Base-by-base conservation (phyloP, 2,329 filamentous ascomycete species). In the Fusarium lyarnte region DNA sequence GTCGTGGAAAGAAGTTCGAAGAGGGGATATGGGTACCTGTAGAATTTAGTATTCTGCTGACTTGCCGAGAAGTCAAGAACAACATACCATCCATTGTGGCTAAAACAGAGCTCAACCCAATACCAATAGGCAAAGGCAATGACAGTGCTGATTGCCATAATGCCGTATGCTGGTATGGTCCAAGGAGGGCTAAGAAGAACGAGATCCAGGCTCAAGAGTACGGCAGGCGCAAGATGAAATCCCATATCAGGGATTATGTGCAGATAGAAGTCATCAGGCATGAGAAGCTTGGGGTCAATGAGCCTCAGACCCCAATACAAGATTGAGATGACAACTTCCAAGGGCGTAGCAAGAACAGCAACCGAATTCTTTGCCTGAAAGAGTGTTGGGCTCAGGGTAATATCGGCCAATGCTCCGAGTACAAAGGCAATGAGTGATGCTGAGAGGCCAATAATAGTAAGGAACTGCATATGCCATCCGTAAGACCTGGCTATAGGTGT, bases 1-100 rank as follows among this genome's bases (percentile, higher is more conserved):
- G 84, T 79, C 0, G 90, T 92, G 54, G 85, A 87, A 45, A 97
- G 83, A 47, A 93, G 79, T 13, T 86, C 90, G 72, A 98, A 95
- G 31, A 97, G 87, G 3, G 95, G 94, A 80, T 98, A 97, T 1
- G 94, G 94, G 75, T 97, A 97, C 85, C 91, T 92, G 58, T 36
- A 27, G 3, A 8, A 33, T 51, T 77, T 25, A 79, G 68, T 11
- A 31, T 49, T n/a, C 23, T 38, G 5, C 5, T 16, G 8, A 10
- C 6, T 25, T 27, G 11, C 38, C 8, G 8, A 14, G 29, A 35
- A 27, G 36, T 25, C 16, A 33, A 21, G 29, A 21, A 29, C 10
- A 54, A 82, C 87, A 79, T 78, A 90, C 89, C 85, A 88, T 77
- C 91, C 89, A 75, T 94, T 94, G 66, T 87, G 84, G 47, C 85